Evolutionary conservation across 106 monocot genomes (phyloP).

Genomic region (Acorus calamus): DNA sequence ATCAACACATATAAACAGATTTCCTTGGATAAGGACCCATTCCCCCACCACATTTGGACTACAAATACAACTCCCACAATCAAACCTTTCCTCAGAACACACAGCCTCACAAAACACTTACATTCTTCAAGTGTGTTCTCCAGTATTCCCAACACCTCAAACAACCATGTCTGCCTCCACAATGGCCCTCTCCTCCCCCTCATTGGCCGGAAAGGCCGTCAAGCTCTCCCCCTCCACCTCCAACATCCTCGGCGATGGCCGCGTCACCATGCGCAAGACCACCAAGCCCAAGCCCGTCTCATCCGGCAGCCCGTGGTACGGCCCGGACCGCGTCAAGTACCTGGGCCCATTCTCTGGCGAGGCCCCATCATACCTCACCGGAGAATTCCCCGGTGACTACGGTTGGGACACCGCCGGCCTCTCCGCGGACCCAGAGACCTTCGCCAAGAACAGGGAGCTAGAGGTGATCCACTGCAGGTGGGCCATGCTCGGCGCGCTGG

Average conservation of each 20-base stretch:
- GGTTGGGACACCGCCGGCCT: constrained; percentile 36
- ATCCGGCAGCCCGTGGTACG: constrained; percentile 38
- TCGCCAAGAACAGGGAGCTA: constrained; percentile 22
- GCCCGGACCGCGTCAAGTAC: constrained; percentile 38
- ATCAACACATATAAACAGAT: too few relatives aligned
- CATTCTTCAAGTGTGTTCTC: too few relatives aligned
- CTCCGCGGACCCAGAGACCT: constrained; percentile 33
- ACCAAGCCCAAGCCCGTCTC: constrained; percentile 13
- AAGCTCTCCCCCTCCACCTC: constrained; percentile 17
- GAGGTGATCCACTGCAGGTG: too few relatives aligned
- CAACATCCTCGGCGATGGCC: constrained; percentile 19
- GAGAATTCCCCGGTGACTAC: constrained; percentile 53
- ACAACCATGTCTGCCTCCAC: constrained; percentile 10
- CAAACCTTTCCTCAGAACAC: too few relatives aligned
- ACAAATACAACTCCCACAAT: too few relatives aligned
- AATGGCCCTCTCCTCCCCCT: constrained; percentile 28
- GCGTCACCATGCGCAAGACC: constrained; percentile 22
- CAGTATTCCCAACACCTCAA: too few relatives aligned
- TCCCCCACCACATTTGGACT: too few relatives aligned
- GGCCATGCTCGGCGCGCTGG: too few relatives aligned
- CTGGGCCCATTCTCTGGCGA: constrained; percentile 52
- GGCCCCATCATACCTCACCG: constrained; percentile 53
- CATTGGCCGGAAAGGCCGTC: constrained; percentile 25
- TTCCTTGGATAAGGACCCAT: too few relatives aligned
- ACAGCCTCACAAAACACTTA: too few relatives aligned